Conservation (phyloP, 768 basidiomycete species). For the Xerocomus brunneocitrinus region DNA sequence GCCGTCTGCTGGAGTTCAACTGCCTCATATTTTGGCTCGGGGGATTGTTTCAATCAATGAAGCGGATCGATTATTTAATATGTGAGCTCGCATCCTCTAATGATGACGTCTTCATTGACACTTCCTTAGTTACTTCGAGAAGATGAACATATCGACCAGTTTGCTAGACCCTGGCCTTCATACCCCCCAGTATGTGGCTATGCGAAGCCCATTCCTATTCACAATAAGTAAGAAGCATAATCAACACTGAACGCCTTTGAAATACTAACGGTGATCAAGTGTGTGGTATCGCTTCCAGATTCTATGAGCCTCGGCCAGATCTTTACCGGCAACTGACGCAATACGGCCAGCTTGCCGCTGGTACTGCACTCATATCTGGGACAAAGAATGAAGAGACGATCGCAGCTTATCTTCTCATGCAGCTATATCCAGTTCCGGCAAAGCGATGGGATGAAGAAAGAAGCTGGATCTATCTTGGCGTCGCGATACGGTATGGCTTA, state of each 20-base stretch:
- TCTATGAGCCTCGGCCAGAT: conserved; percentile 63
- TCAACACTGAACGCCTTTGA: neutral
- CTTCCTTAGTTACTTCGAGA: conserved; percentile 59
- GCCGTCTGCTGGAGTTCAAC: conserved; percentile 41
- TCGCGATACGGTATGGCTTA: conserved; percentile 67
- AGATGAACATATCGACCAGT: conserved; percentile 75
- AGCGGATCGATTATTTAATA: conserved; percentile 68
- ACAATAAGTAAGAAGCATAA: conserved; percentile 69
- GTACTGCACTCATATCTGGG: conserved; percentile 69
- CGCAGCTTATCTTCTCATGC: conserved; percentile 76
- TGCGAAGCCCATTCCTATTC: conserved; percentile 86
- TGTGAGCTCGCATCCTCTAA: conserved; percentile 39
- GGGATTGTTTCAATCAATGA: conserved; percentile 61
- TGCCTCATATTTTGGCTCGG: conserved; percentile 61
- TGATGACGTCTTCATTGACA: neutral
- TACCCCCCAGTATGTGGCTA: conserved; percentile 74
- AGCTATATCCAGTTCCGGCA: conserved; percentile 71
- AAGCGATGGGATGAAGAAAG: conserved; percentile 87
- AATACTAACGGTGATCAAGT: conserved; percentile 42
- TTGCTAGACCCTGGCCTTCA: conserved; percentile 80
- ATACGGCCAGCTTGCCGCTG: conserved; percentile 72
- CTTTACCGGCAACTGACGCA: conserved; percentile 71
- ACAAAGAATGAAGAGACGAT: conserved; percentile 81
- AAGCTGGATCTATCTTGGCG: conserved; percentile 84
- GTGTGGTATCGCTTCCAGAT: conserved; percentile 84